Conservation (phyloP, 73 alveolate genomes). For the Tetrahymena thermophila region DNA sequence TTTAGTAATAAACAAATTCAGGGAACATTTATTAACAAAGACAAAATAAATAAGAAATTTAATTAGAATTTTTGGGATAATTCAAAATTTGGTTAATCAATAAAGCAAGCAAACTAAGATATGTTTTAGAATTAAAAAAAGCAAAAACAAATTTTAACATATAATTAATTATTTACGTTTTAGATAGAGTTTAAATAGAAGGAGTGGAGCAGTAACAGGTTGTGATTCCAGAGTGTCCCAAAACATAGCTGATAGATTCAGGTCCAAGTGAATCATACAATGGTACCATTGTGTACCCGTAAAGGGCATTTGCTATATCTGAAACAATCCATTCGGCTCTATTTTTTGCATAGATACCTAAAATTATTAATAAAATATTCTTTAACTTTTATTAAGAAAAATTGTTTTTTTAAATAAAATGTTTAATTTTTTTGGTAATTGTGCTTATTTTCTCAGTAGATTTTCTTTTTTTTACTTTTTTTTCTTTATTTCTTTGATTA, state of each 20-base stretch:
- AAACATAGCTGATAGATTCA: constrained; percentile 49
- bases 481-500: too few relatives aligned
- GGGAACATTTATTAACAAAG: too few relatives aligned
- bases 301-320: constrained; percentile 63
- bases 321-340: constrained; percentile 80
- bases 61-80: too few relatives aligned
- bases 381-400: background rate
- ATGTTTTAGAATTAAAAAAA: background rate
- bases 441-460: background rate
- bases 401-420: background rate
- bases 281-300: constrained; percentile 71
- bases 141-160: background rate
- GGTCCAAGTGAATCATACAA: constrained; percentile 48
- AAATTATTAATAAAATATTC: constrained; percentile 4
- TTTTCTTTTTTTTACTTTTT: background rate
- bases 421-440: too few relatives aligned
- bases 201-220: constrained; percentile 51
- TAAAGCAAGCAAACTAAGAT: background rate
- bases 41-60: too few relatives aligned
- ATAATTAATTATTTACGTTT: constrained; percentile 16
- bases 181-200: constrained; percentile 43
- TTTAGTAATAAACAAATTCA: background rate
- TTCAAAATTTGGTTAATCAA: too few relatives aligned
- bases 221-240: constrained; percentile 60
- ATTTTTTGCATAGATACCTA: constrained; percentile 77